Base-by-base conservation (phyloP, 768 basidiomycete species). In the Phylloporus sp. region DNA sequence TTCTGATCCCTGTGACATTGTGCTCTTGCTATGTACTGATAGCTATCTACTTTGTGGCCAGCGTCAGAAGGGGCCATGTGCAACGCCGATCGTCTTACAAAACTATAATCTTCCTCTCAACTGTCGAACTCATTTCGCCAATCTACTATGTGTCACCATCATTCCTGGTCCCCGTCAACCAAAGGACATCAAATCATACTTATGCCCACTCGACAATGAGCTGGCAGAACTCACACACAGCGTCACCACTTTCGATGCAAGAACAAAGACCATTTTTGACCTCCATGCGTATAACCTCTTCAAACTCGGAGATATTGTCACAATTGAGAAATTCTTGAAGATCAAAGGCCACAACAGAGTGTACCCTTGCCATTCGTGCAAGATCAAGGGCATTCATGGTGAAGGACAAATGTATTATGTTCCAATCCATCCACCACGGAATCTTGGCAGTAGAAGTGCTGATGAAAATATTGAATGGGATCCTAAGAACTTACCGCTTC, bases 401-500 rank as follows among this genome's bases (percentile, higher is more conserved):
- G 15, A 22, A 0, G 18, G 29, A n/a, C 14, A 7, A 1, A 48
- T 14, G 0, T 32, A 48, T 6, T 48, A 48, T 38, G 35, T 48
- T 2, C 41, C 28, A 3, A 21, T 48, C 5, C 17, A 11, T n/a
- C 35, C 29, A 5, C 32, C 38, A 22, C 31, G 13, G 21, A 14
- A 20, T 11, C 22, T 7, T 1, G 7, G 6, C 3, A 4, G 20
- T 1, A 4, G 6, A 2, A 4, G 20, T 17, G 27, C n/a, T 8
- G 2, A 24, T 14, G 23, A 42, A 9, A 2, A 13, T 14, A 6
- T 17, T 26, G 11, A 23, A 18, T 51, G 41, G 45, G 36, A 46
- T 6, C 28, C 66, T 0, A 4, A 24, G 1, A 49, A 65, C 17
- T 65, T 76, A 4, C 74, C 73, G 1, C 45, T 71, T 15, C 57